phyloP scores from a whole-genome alignment of 75 land plant species.

The Selaginella moellendorffii region DNA sequence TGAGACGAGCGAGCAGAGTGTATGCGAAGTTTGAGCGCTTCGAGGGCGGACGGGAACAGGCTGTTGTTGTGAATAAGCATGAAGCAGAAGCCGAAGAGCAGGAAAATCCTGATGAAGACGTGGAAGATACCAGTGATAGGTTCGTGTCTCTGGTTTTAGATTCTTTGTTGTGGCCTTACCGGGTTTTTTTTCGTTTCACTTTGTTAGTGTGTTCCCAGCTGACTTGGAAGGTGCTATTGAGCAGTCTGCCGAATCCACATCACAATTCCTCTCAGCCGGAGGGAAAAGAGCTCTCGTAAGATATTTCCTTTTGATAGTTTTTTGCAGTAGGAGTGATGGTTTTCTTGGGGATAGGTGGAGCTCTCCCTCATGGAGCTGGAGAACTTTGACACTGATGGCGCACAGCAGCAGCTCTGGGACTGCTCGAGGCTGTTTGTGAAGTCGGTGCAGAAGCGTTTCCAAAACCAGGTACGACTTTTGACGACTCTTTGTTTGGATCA shows the following conservation, averaged over 20 bases:
- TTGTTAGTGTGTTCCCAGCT: conserved; percentile 69
- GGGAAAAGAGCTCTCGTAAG: conserved; percentile 82
- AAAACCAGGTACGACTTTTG: conserved; percentile 46
- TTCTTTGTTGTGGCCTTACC: conserved; percentile 13
- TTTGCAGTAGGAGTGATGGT: not conserved
- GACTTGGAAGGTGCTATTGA: conserved; percentile 71
- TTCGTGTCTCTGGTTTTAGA: not conserved
- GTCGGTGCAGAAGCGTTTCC: conserved; percentile 42
- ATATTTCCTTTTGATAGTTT: not conserved
- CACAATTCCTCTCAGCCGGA: conserved; percentile 56
- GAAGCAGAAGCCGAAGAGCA: not conserved
- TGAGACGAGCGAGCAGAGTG: not conserved
- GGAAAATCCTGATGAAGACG: not conserved
- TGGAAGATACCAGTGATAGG: not conserved
- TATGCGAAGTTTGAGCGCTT: not conserved
- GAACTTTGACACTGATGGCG: conserved; percentile 83
- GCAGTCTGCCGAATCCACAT: conserved; percentile 62
- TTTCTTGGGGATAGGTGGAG: conserved; percentile 44
- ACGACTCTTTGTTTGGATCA: conserved; percentile 4
- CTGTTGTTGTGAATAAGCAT: too few relatives aligned
- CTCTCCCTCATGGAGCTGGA: conserved; percentile 67
- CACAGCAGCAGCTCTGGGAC: conserved; percentile 79
- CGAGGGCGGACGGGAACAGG: too few relatives aligned
- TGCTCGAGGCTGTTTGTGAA: conserved; percentile 66
- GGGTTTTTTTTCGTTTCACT: conserved; percentile 8